Percentiles rank a stretch among this genome's conserved stretches.
phyloP scores from a whole-genome alignment of 257 asterid genomes.

The Nicotiana tabacum region DNA sequence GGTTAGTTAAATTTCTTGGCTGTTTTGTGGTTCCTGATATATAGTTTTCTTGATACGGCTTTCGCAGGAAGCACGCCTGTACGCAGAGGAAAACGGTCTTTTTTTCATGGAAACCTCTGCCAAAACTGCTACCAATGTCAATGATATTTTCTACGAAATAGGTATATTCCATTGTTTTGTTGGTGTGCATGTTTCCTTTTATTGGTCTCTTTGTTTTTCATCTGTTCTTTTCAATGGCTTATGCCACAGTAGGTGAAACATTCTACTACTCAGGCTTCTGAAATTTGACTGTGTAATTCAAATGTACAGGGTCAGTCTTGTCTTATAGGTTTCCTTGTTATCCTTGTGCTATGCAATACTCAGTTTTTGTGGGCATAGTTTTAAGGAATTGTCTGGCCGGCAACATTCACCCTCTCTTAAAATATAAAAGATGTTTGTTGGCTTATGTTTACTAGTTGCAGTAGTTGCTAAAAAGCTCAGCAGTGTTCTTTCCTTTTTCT shows the following conservation, averaged over 20 bases:
- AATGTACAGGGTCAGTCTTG: not conserved
- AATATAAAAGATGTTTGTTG: not conserved
- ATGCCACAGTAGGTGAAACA: not conserved
- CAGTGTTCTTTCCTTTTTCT: not conserved
- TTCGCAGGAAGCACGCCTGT: slow-evolving; percentile 56
- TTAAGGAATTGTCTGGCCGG: not conserved
- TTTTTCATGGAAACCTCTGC: slow-evolving; percentile 82
- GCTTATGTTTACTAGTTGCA: not conserved
- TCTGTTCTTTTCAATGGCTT: not conserved
- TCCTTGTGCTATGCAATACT: not conserved
- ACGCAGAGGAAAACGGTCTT: slow-evolving; percentile 74
- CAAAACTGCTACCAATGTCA: slow-evolving; percentile 67
- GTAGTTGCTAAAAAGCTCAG: not conserved
- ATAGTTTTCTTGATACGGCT: not conserved
- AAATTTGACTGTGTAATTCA: not conserved
- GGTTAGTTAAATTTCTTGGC: not conserved
- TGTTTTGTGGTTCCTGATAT: not conserved
- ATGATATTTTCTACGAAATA: slow-evolving; percentile 64
- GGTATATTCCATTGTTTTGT: slow-evolving; percentile 27
- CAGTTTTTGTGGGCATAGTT: not conserved
- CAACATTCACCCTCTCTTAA: not conserved
- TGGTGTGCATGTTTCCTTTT: not conserved
- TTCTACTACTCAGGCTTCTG: not conserved
- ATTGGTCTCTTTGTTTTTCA: not conserved
- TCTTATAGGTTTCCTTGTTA: not conserved